Conservation (phyloP, 768 basidiomycete genomes). For the Lepiota brunneoincarnata region DNA sequence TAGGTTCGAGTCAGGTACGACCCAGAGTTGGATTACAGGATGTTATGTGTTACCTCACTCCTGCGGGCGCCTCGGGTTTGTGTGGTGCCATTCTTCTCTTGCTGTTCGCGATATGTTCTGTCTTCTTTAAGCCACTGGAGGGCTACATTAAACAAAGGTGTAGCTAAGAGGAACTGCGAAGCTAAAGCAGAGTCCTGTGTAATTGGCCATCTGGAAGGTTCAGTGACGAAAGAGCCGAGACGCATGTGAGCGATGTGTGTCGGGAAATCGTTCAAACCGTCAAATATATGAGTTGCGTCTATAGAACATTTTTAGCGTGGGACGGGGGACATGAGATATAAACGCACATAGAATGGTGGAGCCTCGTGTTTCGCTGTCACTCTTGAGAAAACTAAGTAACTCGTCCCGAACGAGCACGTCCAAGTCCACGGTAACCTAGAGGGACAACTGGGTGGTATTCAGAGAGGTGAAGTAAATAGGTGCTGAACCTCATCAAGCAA, state of each 20-base stretch:
- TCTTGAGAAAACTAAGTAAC: constrained; percentile 82
- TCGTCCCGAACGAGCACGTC: constrained; percentile 94
- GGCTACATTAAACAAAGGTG: constrained; percentile 67
- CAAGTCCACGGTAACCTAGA: constrained; percentile 91
- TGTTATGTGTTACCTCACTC: constrained; percentile 41
- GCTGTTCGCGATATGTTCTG: constrained; percentile 55
- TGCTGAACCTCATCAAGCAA: constrained; percentile 83
- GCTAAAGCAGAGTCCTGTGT: constrained; percentile 19
- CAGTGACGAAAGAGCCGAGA: constrained; percentile 68
- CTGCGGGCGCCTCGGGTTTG: constrained; percentile 61
- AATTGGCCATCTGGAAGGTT: constrained; percentile 73
- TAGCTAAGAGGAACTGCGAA: constrained; percentile 20
- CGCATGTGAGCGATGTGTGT: constrained; percentile 93
- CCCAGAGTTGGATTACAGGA: neutral
- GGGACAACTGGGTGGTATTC: neutral
- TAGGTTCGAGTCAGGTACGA: constrained; percentile 9
- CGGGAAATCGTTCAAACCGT: constrained; percentile 88
- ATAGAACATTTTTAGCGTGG: constrained; percentile 3
- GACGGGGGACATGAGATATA: neutral
- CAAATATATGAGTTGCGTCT: constrained; percentile 98
- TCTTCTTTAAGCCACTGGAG: constrained; percentile 89
- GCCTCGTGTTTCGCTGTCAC: constrained; percentile 73
- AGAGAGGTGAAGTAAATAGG: neutral
- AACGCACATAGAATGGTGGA: constrained; percentile 85
- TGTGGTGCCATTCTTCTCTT: constrained; percentile 51